phyloP scores from a whole-genome alignment of 768 basidiomycete genomes.

The Pulveroboletus ravenelii region DNA sequence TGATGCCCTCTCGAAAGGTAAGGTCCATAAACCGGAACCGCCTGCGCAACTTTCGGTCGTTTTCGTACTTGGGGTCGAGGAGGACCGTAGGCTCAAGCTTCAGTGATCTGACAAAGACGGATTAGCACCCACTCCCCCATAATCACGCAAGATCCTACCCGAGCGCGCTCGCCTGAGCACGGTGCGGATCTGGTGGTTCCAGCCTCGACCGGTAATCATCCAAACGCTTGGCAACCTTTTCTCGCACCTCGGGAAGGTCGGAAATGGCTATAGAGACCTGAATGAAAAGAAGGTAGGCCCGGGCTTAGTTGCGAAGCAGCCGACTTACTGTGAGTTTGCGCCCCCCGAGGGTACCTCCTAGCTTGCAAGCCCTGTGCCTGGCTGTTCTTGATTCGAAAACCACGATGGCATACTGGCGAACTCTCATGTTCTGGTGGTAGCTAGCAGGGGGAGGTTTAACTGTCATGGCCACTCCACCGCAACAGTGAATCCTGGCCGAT shows the following conservation, averaged over 20 bases:
- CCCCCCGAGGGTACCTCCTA: slow-evolving; percentile 38
- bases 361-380: slow-evolving; percentile 38
- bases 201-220: slow-evolving; percentile 18
- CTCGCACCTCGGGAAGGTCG: slow-evolving; percentile 33
- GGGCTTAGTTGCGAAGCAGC: background rate
- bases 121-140: slow-evolving; percentile 1
- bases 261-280: slow-evolving; percentile 26
- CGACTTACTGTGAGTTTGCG: slow-evolving; percentile 39
- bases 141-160: slow-evolving; percentile 10
- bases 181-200: slow-evolving; percentile 14
- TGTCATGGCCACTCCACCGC: slow-evolving; percentile 30
- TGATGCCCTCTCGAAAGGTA: slow-evolving; percentile 16
- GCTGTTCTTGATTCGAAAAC: slow-evolving; percentile 37
- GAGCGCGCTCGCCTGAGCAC: slow-evolving; percentile 22
- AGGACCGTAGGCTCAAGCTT: slow-evolving; percentile 25
- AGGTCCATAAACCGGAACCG: slow-evolving; percentile 9
- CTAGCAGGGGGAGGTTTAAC: slow-evolving; percentile 19
- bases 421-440: slow-evolving; percentile 34
- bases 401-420: slow-evolving; percentile 50
- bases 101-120: slow-evolving; percentile 17
- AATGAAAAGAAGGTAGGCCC: background rate
- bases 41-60: background rate
- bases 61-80: slow-evolving; percentile 12
- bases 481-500: slow-evolving; percentile 26
- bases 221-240: slow-evolving; percentile 27